Conservation (phyloP, 495 filamentous ascomycete species). For the Daldinia decipiens region DNA sequence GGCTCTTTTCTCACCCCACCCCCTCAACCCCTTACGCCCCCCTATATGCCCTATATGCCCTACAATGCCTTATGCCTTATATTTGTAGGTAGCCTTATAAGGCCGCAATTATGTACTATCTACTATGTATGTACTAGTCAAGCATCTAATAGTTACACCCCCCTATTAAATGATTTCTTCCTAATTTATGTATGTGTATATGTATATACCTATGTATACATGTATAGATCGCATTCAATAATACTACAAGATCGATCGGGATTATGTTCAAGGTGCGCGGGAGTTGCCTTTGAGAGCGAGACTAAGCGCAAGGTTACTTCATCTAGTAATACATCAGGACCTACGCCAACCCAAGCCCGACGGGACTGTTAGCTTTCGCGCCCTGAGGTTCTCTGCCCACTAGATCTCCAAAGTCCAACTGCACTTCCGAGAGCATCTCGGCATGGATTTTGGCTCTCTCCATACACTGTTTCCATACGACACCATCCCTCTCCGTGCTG, state of each 20-base stretch:
- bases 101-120: not conserved
- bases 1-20: constrained; percentile 5
- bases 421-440: constrained; percentile 80
- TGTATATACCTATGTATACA: constrained; percentile 6
- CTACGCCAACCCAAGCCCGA: constrained; percentile 57
- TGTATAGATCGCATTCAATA: constrained; percentile 1
- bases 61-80: not conserved
- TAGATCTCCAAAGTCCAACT: constrained; percentile 87
- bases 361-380: constrained; percentile 42
- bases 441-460: constrained; percentile 83
- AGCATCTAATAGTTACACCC: not conserved
- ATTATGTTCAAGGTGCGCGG: not conserved
- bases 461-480: constrained; percentile 84
- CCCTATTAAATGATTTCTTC: not conserved
- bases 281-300: not conserved
- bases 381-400: constrained; percentile 56
- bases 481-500: constrained; percentile 73
- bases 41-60: not conserved
- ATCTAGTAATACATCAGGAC: constrained; percentile 3
- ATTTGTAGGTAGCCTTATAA: not conserved
- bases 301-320: not conserved
- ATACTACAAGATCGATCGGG: not conserved
- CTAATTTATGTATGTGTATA: not conserved
- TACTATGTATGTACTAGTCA: not conserved
- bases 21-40: not conserved